Conservation (phyloP, 805 yeast genomes). For the Torulaspora indica region DNA sequence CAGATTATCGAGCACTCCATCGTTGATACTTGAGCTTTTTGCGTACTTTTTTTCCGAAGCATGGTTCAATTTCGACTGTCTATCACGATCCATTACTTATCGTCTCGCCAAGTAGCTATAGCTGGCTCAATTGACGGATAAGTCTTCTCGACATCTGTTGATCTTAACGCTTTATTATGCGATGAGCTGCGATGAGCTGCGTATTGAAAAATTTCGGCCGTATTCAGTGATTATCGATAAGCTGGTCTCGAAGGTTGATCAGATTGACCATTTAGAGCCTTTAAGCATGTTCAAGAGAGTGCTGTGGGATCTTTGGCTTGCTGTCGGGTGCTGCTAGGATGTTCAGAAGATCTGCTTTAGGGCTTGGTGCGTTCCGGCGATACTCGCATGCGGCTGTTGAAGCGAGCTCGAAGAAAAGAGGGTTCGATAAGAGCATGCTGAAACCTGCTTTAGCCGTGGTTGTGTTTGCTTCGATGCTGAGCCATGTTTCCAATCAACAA, state of each 20-base stretch:
- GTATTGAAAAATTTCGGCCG: constrained; percentile 16
- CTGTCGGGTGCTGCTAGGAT: background rate
- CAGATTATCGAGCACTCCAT: constrained; percentile 29
- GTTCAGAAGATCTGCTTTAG: background rate
- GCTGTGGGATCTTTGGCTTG: background rate
- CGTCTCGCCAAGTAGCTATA: background rate
- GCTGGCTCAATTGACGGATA: background rate
- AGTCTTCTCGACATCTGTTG: background rate
- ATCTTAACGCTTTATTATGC: constrained; percentile 1
- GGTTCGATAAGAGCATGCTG: constrained; percentile 36
- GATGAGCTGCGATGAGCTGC: constrained; percentile 16
- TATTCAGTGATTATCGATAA: constrained; percentile 3
- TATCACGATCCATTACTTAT: constrained; percentile 6
- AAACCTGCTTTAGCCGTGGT: constrained; percentile 42
- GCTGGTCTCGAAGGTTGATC: background rate
- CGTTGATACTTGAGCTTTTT: constrained; percentile 26
- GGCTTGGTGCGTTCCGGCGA: background rate
- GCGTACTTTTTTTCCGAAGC: constrained; percentile 9
- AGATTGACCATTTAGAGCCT: background rate
- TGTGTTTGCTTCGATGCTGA: constrained; percentile 44
- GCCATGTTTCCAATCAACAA: constrained; percentile 43
- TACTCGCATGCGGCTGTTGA: constrained; percentile 10
- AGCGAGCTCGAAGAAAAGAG: constrained; percentile 12
- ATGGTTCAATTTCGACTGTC: background rate
- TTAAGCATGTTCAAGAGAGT: background rate